Conservation (phyloP, 2,329 filamentous ascomycete genomes). For the Ceratocystis ficicola region DNA sequence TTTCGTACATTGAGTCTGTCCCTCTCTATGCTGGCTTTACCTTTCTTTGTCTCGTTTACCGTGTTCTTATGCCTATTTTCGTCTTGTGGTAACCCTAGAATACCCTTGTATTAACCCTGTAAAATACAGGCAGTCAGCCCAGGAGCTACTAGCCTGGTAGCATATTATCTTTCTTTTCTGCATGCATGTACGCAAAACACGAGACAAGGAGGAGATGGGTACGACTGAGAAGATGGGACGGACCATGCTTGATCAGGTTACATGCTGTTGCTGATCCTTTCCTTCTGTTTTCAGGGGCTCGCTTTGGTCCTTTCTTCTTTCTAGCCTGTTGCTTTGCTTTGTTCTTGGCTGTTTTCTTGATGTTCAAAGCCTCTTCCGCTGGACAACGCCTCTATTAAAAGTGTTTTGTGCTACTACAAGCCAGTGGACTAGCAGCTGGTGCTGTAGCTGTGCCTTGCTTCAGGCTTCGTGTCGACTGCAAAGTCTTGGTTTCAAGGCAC, state of each 20-base stretch:
- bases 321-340: not conserved
- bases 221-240: slow-evolving; percentile 2
- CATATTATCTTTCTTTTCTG: too few species aligned
- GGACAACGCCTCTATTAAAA: not conserved
- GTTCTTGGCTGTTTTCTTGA: not conserved
- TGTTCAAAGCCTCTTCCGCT: not conserved
- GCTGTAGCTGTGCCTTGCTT: not conserved
- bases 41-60: not conserved
- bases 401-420: not conserved
- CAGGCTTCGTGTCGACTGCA: not conserved
- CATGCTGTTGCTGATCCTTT: not conserved
- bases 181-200: not conserved
- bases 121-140: too few species aligned
- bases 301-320: not conserved
- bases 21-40: not conserved
- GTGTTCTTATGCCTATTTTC: too few species aligned
- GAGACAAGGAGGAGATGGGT: not conserved
- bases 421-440: not conserved
- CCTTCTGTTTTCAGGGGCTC: not conserved
- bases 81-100: too few species aligned
- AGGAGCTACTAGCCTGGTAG: too few species aligned
- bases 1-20: not conserved
- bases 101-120: too few species aligned
- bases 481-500: too few species aligned
- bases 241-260: not conserved